Base-by-base conservation (phyloP, 306 rosid genomes). In the Dalbergia cochinchinensis region DNA sequence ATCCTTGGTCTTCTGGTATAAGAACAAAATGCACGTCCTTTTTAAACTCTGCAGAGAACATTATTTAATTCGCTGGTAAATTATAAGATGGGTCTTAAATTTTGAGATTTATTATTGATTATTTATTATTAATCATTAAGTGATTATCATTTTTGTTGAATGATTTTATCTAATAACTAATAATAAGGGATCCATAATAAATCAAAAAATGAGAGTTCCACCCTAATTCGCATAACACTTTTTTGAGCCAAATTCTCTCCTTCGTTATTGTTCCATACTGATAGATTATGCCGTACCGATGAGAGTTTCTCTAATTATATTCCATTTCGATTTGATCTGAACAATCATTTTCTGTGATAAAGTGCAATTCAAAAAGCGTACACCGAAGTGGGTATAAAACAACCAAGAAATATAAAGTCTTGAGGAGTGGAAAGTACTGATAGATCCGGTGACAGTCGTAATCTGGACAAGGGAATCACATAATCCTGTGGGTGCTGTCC, bases 381-480 rank as follows among this genome's bases (percentile, higher is more conserved):
- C 69, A 88, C 47, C 67, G 44, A 58, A 77, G 55, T 54, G 79
- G 68, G 61, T 45, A 66, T 26, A 72, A 75, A 77, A 75, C 15
- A 73, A 73, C n/a, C 11, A 53, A 18, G 48, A 55, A 73, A 55
- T 45, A 11, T 9, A 12, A 48, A 48, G 2, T 48, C 11, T 51
- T 4, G 58, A n/a, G 15, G 58, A 51, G 14, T 5, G 42, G 74
- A 74, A 73, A 65, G 5, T 65, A 33, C 66, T 66, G 74, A 76
- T 63, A 68, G 45, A 60, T 75, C 22, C 66, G 61, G 54, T 3
- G 8, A 50, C 15, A 20, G 71, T 82, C 80, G 8, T 69, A 45
- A 74, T 81, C 77, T 42, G 58, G 86, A 82, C 76, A 84, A 84
- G 74, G 11, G 71, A 18, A 78, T 80, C 83, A 84, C 83, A 20